Evolutionary conservation across 1,284 basidiomycete genomes (phyloP), one percentile per base, ranked within the genome.

Genomic region (Retiboletus flavoniger): DNA sequence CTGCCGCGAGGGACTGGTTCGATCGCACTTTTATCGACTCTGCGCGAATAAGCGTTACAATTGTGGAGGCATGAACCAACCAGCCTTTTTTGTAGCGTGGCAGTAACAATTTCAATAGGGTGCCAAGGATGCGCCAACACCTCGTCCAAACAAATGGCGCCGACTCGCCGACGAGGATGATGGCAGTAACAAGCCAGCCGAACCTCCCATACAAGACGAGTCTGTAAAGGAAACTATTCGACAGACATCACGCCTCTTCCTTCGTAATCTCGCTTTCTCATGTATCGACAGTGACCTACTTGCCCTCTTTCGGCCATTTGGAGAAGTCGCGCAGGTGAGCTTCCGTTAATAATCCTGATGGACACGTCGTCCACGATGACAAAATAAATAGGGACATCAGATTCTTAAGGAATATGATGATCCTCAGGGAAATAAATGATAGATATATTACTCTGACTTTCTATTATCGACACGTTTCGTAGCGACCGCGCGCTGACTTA

Each of bases 191-290:
- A 63, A 64, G 7, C 53, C 51, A 19, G 54, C 52, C 2, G 47
- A 54, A 34, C 43, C 50, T 16, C 8, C 34, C 10, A 55, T 68
- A 4, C 51, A 62, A 19, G 63, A 75, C 45, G 80, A 86, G 48
- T 68, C 78, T 2, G 75, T 76, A 0, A 82, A 76, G 57, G 78
- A 81, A 31, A 85, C 84, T 0, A 93, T 98, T 53, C 75, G 90
- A 24, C 81, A 83, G 54, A 94, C 92, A 0, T 83, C 85, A 0
- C 85, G 96, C 2, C 75, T 98, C 5, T 98, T 98, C 68, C 76
- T 98, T 7, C 91, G 96, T 13, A 99, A 98, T 68, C 73, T 98
- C 17, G 81, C 95, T 0, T 98, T 93, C 66, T 81, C 89, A 0
- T 91, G 91, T 54, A 89, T 87, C 1, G 82, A 90, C 32, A 75